These are phyloP conservation scores for Cocos nucifera DNA, from an alignment of 176 grass and related monocot species.

Conservation along the genomic window DNA sequence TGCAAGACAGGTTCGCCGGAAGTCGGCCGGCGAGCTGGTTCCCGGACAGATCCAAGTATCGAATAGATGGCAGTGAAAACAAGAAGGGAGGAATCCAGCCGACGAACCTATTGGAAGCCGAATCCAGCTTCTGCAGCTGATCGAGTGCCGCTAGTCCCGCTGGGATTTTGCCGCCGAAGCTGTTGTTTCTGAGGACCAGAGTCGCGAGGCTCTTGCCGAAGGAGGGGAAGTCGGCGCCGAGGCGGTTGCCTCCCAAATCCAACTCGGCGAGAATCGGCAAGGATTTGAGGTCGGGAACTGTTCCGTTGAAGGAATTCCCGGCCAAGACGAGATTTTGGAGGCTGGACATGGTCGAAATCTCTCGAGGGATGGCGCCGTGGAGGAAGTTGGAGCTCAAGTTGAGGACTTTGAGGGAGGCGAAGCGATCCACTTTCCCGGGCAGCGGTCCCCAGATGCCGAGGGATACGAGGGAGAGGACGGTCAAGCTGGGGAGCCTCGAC, in stretches of 20 bases:
- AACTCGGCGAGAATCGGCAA: constrained; percentile 52
- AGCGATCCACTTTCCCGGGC: constrained; percentile 56
- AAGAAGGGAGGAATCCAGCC: constrained; percentile 58
- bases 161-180: constrained; percentile 43
- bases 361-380: constrained; percentile 36
- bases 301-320: constrained; percentile 47
- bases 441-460: constrained; percentile 68
- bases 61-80: constrained; percentile 58
- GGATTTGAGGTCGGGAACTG: constrained; percentile 37
- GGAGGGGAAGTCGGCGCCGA: constrained; percentile 52
- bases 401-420: constrained; percentile 40
- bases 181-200: constrained; percentile 43
- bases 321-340: constrained; percentile 67
- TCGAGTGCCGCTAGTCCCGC: constrained; percentile 21
- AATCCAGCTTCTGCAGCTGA: constrained; percentile 51
- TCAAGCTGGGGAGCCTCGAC: constrained; percentile 29
- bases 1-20: constrained; percentile 33
- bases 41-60: constrained; percentile 50
- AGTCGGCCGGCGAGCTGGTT: constrained; percentile 62
- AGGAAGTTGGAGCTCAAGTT: constrained; percentile 78
- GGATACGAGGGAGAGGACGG: constrained; percentile 42
- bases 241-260: constrained; percentile 43
- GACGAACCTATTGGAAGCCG: constrained; percentile 40
- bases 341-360: constrained; percentile 40
- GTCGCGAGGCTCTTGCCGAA: constrained; percentile 27